A percentile compares a stretch with the other conserved stretches of the same genome.
phyloP scores from a whole-genome alignment of 495 filamentous ascomycete species.

The Penicillium steckii region DNA sequence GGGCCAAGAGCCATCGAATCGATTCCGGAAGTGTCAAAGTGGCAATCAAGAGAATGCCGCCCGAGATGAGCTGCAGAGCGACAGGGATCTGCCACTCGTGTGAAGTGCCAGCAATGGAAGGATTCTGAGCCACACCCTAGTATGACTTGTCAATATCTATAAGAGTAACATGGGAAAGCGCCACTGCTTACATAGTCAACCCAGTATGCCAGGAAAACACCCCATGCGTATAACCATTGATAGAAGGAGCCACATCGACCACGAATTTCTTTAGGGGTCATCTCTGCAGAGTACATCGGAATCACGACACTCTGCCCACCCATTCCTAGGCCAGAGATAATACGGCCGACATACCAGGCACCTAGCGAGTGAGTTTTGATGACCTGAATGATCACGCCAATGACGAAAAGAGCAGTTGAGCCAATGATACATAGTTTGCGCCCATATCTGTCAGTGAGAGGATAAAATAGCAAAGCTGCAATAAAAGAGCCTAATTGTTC shows the following conservation, averaged over 20 bases:
- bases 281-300: slow-evolving; percentile 57
- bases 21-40: slow-evolving; percentile 49
- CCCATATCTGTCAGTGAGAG: slow-evolving; percentile 43
- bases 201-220: slow-evolving; percentile 53
- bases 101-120: slow-evolving; percentile 55
- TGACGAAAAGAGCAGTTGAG: slow-evolving; percentile 44
- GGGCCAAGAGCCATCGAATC: slow-evolving; percentile 49
- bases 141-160: background rate
- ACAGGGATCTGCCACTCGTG: slow-evolving; percentile 56
- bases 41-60: slow-evolving; percentile 45
- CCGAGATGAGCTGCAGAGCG: slow-evolving; percentile 50
- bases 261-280: slow-evolving; percentile 54
- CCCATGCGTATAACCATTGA: slow-evolving; percentile 52
- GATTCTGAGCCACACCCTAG: slow-evolving; percentile 32
- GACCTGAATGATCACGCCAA: slow-evolving; percentile 46
- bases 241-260: slow-evolving; percentile 52
- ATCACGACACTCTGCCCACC: slow-evolving; percentile 56
- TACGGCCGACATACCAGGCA: slow-evolving; percentile 47
- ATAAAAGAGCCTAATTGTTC: slow-evolving; percentile 46
- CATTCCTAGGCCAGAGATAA: slow-evolving; percentile 56
- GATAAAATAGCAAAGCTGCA: slow-evolving; percentile 47
- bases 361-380: slow-evolving; percentile 41
- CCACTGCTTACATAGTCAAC: slow-evolving; percentile 43
- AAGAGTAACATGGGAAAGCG: slow-evolving; percentile 1
- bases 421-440: slow-evolving; percentile 42